Conservation (phyloP, 352 stramenopile species). For the Phytopythium oedochilum region DNA sequence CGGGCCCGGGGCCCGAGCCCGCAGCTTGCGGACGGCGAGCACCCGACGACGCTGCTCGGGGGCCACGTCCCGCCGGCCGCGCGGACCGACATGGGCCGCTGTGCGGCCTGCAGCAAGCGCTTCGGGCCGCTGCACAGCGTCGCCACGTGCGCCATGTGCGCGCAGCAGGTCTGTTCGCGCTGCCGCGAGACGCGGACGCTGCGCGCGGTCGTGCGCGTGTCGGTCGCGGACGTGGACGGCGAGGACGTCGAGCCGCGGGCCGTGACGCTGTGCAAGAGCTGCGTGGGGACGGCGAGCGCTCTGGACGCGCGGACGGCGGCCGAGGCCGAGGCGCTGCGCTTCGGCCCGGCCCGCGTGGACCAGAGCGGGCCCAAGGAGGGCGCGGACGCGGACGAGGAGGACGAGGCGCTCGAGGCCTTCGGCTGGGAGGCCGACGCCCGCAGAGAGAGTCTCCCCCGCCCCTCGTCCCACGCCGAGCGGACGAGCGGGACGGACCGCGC, state of each 20-base stretch:
- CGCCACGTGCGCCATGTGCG: conserved; percentile 30
- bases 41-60: conserved; percentile 9
- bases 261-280: conserved; percentile 55
- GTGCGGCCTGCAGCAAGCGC: conserved; percentile 28
- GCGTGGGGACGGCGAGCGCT: conserved; percentile 21
- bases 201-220: conserved; percentile 16
- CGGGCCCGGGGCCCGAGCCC: neutral
- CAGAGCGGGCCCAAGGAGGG: neutral
- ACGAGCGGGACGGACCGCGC: neutral
- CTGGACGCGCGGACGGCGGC: conserved; percentile 17
- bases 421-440: neutral
- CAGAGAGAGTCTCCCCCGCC: neutral
- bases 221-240: conserved; percentile 1
- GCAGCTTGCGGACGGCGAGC: neutral
- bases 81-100: conserved; percentile 11
- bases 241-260: conserved; percentile 14
- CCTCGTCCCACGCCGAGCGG: neutral
- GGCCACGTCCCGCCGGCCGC: conserved; percentile 11
- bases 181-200: conserved; percentile 30
- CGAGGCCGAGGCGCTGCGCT: neutral
- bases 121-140: conserved; percentile 30
- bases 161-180: conserved; percentile 25
- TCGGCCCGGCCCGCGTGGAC: neutral
- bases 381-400: neutral
- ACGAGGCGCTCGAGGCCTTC: neutral